A percentile compares a stretch with the other conserved stretches of the same genome.
phyloP scores from a whole-genome alignment of 2,329 filamentous ascomycete species.

The Diaporthe ilicicola region DNA sequence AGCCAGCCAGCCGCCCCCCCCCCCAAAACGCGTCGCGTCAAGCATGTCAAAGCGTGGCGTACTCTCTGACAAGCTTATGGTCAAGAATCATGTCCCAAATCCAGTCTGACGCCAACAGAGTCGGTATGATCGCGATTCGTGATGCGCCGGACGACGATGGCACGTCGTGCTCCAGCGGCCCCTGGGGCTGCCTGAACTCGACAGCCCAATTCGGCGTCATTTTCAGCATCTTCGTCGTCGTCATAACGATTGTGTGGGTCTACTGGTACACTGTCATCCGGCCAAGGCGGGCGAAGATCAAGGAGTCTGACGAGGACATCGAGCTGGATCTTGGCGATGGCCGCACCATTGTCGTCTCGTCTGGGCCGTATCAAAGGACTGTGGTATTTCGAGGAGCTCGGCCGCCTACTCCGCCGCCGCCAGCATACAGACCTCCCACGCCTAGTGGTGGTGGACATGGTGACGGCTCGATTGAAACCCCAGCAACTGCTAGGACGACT shows the following conservation, averaged over 20 bases:
- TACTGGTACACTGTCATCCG: constrained; percentile 42
- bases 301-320: constrained; percentile 19
- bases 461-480: neutral
- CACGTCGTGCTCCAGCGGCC: constrained; percentile 38
- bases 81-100: neutral
- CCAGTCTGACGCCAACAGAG: constrained; percentile 29
- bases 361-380: constrained; percentile 12
- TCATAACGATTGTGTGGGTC: constrained; percentile 40
- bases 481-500: neutral
- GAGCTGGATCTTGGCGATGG: constrained; percentile 20
- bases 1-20: neutral
- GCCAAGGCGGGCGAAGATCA: constrained; percentile 30
- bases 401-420: neutral
- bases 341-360: constrained; percentile 10
- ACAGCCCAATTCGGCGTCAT: constrained; percentile 51
- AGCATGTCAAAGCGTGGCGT: too few relatives aligned
- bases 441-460: neutral
- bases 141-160: constrained; percentile 15
- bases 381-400: constrained; percentile 8
- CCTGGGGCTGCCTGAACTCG: constrained; percentile 51
- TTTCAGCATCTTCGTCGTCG: constrained; percentile 44
- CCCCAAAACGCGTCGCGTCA: neutral
- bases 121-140: constrained; percentile 34
- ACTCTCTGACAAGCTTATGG: neutral
- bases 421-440: constrained; percentile 19